phyloP scores from a whole-genome alignment of 768 basidiomycete species.

The Trametes elegans region DNA sequence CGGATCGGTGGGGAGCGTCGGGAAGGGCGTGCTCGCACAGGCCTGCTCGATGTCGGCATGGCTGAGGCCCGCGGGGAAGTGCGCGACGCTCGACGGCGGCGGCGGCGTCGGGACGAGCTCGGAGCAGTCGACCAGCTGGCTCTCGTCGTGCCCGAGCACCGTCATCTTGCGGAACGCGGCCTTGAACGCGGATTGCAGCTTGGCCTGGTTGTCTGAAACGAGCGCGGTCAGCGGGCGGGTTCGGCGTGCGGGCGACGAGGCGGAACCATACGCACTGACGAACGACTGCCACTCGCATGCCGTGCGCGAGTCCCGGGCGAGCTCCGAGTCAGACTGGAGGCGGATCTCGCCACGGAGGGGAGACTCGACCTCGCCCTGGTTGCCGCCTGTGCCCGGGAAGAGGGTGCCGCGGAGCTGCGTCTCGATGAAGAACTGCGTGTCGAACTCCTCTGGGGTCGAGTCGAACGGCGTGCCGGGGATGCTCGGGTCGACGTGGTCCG shows the following conservation, averaged over 20 bases:
- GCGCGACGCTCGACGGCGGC: conserved; percentile 13
- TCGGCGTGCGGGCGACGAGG: background rate
- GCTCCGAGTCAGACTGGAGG: conserved; percentile 32
- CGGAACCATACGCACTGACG: conserved; percentile 19
- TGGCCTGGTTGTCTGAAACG: conserved; percentile 24
- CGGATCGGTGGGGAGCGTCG: conserved; percentile 25
- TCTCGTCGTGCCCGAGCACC: conserved; percentile 28
- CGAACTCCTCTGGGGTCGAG: conserved; percentile 30
- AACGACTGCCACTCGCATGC: conserved; percentile 37
- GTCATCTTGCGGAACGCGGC: conserved; percentile 31
- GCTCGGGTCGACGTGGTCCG: conserved; percentile 28
- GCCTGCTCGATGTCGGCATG: conserved; percentile 28
- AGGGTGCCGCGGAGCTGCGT: conserved; percentile 28
- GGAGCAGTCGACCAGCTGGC: conserved; percentile 20
- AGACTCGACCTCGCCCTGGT: conserved; percentile 32
- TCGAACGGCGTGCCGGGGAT: conserved; percentile 29
- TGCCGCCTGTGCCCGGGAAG: conserved; percentile 30
- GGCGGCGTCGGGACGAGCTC: conserved; percentile 18
- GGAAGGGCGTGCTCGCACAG: conserved; percentile 22
- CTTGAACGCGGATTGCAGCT: conserved; percentile 28
- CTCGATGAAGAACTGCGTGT: conserved; percentile 32
- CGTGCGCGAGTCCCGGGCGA: conserved; percentile 35
- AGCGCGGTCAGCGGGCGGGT: background rate
- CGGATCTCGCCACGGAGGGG: conserved; percentile 34
- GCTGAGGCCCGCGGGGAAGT: conserved; percentile 26